Conservation (phyloP, 192 early-diverging fungal genomes). For the Linnemannia elongata region DNA sequence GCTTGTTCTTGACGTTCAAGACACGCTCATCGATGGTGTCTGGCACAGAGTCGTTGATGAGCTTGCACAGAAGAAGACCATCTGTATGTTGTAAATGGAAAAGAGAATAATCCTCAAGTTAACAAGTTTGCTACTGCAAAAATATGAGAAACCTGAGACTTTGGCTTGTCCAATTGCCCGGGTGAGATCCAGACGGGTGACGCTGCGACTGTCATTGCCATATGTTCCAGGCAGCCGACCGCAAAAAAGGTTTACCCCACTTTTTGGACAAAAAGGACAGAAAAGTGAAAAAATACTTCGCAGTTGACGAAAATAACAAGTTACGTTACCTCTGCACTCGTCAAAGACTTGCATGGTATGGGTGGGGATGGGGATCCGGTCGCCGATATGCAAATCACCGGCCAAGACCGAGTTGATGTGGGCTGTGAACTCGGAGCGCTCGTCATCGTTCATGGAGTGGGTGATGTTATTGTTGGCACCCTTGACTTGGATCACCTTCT, state of each 20-base stretch:
- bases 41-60: conserved; percentile 97
- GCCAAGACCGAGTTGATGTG: conserved; percentile 93
- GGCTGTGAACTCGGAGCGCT: conserved; percentile 94
- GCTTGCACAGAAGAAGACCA: conserved; percentile 95
- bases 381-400: conserved; percentile 84
- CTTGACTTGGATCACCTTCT: conserved; percentile 90
- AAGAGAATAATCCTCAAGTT: not conserved
- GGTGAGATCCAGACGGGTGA: not conserved
- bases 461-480: conserved; percentile 89
- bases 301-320: not conserved
- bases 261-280: not conserved
- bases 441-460: conserved; percentile 99
- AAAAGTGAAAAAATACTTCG: conserved; percentile 21
- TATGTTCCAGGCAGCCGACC: conserved; percentile 11
- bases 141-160: not conserved
- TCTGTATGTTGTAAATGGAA: conserved; percentile 58
- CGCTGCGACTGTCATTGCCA: not conserved
- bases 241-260: conserved; percentile 35
- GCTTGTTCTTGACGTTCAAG: conserved; percentile 86
- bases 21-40: conserved; percentile 99
- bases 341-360: conserved; percentile 97
- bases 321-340: conserved; percentile 83
- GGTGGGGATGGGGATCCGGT: conserved; percentile 93
- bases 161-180: not conserved
- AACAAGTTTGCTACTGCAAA: not conserved